Base-by-base conservation (phyloP, 257 asterid genomes). In the Solanum medicagineum region DNA sequence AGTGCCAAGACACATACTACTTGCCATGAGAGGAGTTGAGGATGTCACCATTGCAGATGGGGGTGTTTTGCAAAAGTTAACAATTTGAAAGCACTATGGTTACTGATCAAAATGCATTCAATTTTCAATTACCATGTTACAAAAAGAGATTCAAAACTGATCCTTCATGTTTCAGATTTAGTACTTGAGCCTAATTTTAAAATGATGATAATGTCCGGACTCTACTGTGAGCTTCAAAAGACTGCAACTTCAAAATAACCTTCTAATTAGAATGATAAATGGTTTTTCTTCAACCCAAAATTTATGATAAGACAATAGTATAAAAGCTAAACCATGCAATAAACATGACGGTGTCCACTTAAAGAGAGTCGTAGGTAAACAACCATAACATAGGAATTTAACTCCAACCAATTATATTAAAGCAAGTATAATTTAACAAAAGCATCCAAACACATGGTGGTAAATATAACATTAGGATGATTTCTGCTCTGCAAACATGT, bases 11-110 rank as follows among this genome's bases (percentile, higher is more conserved):
- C 97, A 94, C 84, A 94, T 94, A 2, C 98, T 94, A 44, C 81
- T 95, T 87, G 97, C 98, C 0, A 97, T 95, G 85, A 87, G 98
- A 93, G 77, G 97, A 93, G 36, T 85, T 91, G 40, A 93, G 98
- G 0, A 95, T 83, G 98, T 95, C 32, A 95, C 98, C 1, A 93
- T 95, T 59, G 98, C 97, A 1, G 94, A 95, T 26, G 98, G 96
- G 1, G 98, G 98, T 11, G 95, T 94, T 62, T 93, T 95, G 95
- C 97, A 98, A 68, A 93, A 32, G 36, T 32, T 32, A 32, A 32
- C 36, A 32, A 32, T 32, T 32, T 32, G 4, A 32, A 32, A 32
- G 36, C 36, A 32, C 36, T 32, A 32, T 32, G 36, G 36, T 32
- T 32, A 32, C 36, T 32, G 36, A 32, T 32, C 36, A 32, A 32